Evolutionary conservation across 129 eudicot species (phyloP).

Genomic region (Logfia minima): DNA sequence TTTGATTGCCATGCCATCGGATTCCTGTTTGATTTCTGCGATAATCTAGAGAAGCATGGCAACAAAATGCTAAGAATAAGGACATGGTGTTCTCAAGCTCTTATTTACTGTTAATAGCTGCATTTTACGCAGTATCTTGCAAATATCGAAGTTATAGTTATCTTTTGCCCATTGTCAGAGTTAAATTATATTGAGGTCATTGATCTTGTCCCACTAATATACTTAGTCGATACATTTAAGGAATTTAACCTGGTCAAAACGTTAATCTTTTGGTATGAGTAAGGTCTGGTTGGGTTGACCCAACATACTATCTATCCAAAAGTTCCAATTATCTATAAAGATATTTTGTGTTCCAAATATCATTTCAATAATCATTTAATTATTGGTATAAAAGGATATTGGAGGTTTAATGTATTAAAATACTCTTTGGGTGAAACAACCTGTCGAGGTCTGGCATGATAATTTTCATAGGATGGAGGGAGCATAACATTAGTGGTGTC

Average conservation of each 20-base stretch:
- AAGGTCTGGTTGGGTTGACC: not conserved
- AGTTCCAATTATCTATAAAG: not conserved
- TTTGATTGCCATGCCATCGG: not conserved
- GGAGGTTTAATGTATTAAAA: too few relatives aligned
- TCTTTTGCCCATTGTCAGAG: too few relatives aligned
- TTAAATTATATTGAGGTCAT: not conserved
- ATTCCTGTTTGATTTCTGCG: not conserved
- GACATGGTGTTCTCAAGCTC: not conserved
- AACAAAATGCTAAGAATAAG: not conserved
- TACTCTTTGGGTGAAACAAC: too few relatives aligned
- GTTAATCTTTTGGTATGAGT: not conserved
- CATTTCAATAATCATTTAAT: not conserved
- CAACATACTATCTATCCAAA: not conserved
- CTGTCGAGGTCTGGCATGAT: not conserved
- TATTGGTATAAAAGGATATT: not conserved
- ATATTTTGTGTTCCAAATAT: not conserved
- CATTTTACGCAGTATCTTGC: not conserved
- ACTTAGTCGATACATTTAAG: not conserved
- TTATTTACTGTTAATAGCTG: not conserved
- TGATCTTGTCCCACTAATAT: not conserved
- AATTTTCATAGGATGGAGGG: not conserved
- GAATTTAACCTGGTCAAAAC: not conserved
- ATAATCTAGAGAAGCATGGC: not conserved
- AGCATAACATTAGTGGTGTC: not conserved
- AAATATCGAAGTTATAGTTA: not conserved